Evolutionary conservation across 129 eudicot genomes (phyloP).

Genomic region (Deinandra increscens): DNA sequence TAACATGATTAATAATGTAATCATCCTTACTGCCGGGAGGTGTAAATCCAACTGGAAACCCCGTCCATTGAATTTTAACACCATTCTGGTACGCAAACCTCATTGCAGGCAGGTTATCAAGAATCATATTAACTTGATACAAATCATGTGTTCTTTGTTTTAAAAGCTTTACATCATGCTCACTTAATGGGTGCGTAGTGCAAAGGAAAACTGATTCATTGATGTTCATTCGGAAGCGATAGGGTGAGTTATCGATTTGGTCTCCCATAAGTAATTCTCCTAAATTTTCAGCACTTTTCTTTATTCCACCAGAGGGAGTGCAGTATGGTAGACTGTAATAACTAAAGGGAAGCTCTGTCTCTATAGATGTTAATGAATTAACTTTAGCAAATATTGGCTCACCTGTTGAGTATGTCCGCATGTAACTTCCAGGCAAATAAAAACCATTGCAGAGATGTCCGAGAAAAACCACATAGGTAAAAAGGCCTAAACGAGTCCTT

Average conservation of each 20-base stretch:
- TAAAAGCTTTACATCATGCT: no score
- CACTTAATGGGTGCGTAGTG: no score
- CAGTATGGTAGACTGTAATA: conserved; percentile 81
- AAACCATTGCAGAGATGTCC: conserved; percentile 51
- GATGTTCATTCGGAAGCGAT: conserved; percentile 66
- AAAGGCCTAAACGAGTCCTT: conserved; percentile 42
- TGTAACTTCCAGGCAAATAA: conserved; percentile 80
- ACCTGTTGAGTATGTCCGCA: conserved; percentile 66
- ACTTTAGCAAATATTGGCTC: conserved; percentile 63
- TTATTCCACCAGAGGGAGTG: conserved; percentile 57
- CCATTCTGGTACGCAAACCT: no score
- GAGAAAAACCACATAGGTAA: conserved; percentile 34
- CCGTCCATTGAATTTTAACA: no score
- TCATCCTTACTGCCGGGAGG: no score
- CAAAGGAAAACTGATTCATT: conserved; percentile 46
- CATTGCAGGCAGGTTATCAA: no score
- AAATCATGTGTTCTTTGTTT: no score
- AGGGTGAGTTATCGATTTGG: conserved; percentile 81
- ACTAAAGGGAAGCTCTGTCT: conserved; percentile 80
- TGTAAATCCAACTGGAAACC: no score
- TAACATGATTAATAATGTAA: no score
- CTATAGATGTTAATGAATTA: conserved; percentile 75
- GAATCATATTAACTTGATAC: no score
- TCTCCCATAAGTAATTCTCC: conserved; percentile 87
- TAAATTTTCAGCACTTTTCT: conserved; percentile 79